A percentile compares a stretch with the other conserved stretches of the same genome.
Conservation (phyloP, 805 yeast species). For the Wickerhamomyces tratensis region DNA sequence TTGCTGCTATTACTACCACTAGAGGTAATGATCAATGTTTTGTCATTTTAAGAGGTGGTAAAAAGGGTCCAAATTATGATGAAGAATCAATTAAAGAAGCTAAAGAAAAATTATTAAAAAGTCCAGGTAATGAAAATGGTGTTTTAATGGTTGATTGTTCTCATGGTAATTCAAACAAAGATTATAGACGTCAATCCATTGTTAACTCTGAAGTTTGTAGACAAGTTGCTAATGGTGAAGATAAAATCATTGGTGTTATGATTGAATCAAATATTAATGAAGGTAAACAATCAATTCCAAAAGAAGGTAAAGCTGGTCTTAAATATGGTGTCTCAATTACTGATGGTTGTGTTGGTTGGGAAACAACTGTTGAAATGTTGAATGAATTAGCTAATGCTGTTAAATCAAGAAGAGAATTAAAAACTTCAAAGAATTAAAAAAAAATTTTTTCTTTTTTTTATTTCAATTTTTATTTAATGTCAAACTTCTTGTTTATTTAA, state of each 20-base stretch:
- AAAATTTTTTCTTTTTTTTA: too few relatives aligned
- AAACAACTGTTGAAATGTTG: conserved; percentile 75
- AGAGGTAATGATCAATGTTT: conserved; percentile 89
- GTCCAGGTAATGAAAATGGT: conserved; percentile 24
- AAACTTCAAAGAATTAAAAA: conserved; percentile 3
- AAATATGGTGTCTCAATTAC: conserved; percentile 95
- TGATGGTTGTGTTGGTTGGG: conserved; percentile 94
- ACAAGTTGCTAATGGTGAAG: conserved; percentile 71
- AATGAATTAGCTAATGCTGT: conserved; percentile 76
- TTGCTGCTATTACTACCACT: conserved; percentile 92
- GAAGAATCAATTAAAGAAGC: conserved; percentile 62
- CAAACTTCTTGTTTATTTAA: too few relatives aligned
- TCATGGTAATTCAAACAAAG: conserved; percentile 90
- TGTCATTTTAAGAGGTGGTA: conserved; percentile 93
- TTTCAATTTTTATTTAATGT: too few relatives aligned
- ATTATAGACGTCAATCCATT: conserved; percentile 86
- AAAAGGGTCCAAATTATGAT: conserved; percentile 85
- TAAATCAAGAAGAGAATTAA: conserved; percentile 56
- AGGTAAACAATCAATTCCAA: conserved; percentile 85
- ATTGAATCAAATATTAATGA: conserved; percentile 87
- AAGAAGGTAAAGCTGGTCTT: conserved; percentile 65
- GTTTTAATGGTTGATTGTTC: conserved; percentile 92
- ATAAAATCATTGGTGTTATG: conserved; percentile 85
- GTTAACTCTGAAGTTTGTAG: conserved; percentile 73
- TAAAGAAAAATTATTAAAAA: conserved; percentile 36